Evolutionary conservation across 352 stramenopile species (phyloP), one percentile per base, ranked within the genome.

Genomic region (Aphanomyces astaci): DNA sequence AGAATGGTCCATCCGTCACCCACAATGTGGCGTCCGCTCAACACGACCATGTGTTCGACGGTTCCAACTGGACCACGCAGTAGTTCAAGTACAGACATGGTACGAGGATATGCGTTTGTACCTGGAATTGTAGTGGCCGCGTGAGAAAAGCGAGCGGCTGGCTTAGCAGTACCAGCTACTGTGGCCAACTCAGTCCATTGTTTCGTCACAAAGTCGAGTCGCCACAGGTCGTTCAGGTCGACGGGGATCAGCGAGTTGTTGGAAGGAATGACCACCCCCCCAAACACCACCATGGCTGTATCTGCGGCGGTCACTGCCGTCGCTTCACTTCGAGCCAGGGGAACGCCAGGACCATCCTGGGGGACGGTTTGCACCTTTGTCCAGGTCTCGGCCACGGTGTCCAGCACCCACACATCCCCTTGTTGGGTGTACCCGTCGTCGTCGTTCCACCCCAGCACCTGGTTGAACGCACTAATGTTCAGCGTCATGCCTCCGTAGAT

Each of bases 401-500:
- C 19, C 1, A 68, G 62, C 28, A 30, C 22, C 62, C 62, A 68
- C 22, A 68, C 3, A 33, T 68, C 62, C 13, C 55, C 30, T 0
- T 19, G 27, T 33, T 68, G 62, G 11, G 45, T 25, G 32, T 59
- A 59, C 19, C 30, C 51, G n/a, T 3, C 51, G n/a, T 28, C 24
- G 5, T 15, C 9, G 43, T n/a, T 22, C 4, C 27, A 3, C 36
- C 4, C 51, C 19, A 36, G 2, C 11, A 17, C 51, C 25, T 31
- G 51, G 46, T 22, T 52, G 15, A 36, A 22, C 43, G 43, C 45
- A 25, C 19, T 40, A 0, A 32, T 30, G 30, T 59, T 32, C 17
- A 59, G n/a, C 25, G 43, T 27, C 62, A 53, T 68, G 48, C 62
- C 62, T 19, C 62, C 62, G 45, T 59, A 68, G 22, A 68, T 46